Evolutionary conservation across 2,329 filamentous ascomycete genomes (phyloP).

Genomic region (Erysiphe pulchra): DNA sequence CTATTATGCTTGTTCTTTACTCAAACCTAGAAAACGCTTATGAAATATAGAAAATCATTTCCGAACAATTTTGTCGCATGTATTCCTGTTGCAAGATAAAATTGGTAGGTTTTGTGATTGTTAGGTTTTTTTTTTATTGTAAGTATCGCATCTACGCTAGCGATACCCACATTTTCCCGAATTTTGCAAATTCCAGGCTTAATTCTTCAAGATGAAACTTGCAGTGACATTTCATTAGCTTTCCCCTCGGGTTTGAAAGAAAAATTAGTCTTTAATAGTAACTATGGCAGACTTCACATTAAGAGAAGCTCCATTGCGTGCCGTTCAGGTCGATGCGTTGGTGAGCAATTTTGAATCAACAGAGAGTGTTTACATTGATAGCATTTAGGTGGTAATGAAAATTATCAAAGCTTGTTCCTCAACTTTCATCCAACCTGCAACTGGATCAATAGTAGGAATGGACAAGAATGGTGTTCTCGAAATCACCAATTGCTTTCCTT

Average conservation of each 20-base stretch:
- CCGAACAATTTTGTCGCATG: background rate
- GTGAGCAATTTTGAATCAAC: slow-evolving; percentile 27
- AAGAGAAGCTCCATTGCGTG: slow-evolving; percentile 50
- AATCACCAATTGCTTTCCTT: slow-evolving; percentile 86
- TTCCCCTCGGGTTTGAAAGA: background rate
- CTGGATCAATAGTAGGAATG: slow-evolving; percentile 82
- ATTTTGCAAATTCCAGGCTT: too few species aligned
- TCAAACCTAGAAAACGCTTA: background rate
- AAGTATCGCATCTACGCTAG: too few species aligned
- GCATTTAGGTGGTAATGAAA: slow-evolving; percentile 67
- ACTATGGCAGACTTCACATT: slow-evolving; percentile 28
- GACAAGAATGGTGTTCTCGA: slow-evolving; percentile 60
- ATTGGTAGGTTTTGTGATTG: too few species aligned
- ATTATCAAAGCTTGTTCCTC: slow-evolving; percentile 88
- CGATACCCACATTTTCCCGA: too few species aligned
- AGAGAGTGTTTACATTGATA: slow-evolving; percentile 9
- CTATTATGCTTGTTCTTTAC: background rate
- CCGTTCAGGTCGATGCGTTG: slow-evolving; percentile 85
- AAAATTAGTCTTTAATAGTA: too few species aligned
- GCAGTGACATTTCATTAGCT: too few species aligned
- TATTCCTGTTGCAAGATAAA: background rate
- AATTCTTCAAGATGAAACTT: too few species aligned
- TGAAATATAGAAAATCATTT: background rate
- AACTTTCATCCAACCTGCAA: slow-evolving; percentile 68
- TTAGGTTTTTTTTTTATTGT: too few species aligned